Conservation (phyloP, 164 flowering plant species). For the Chloranthus sessilifolius region DNA sequence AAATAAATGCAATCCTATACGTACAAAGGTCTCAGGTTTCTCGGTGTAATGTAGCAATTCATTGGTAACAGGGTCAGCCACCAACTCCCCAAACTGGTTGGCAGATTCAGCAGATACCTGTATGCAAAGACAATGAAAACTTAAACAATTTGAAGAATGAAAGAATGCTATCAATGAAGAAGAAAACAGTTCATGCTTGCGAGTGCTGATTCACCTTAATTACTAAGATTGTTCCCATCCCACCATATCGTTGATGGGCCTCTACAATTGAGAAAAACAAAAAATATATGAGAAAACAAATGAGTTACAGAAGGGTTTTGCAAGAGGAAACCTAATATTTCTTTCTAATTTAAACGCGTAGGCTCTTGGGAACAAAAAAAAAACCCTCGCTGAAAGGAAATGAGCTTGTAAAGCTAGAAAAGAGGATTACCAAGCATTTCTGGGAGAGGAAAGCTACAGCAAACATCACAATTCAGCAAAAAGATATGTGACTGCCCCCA, state of each 20-base stretch:
- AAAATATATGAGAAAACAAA: conserved; percentile 1
- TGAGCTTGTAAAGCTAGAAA: conserved; percentile 8
- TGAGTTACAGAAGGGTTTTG: too few species aligned
- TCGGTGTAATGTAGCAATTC: conserved; percentile 94
- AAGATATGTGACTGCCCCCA: conserved; percentile 77
- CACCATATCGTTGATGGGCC: conserved; percentile 82
- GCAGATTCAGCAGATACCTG: conserved; percentile 99
- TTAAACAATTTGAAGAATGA: not conserved
- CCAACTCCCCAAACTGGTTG: conserved; percentile 86
- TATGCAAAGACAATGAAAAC: conserved; percentile 1
- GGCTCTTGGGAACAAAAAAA: too few species aligned
- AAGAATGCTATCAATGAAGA: not conserved
- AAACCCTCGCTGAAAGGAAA: too few species aligned
- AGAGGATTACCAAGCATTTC: conserved; percentile 75
- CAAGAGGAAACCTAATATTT: too few species aligned
- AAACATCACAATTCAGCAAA: conserved; percentile 92
- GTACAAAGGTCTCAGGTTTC: conserved; percentile 97
- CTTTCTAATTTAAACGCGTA: too few species aligned
- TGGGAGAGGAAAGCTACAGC: conserved; percentile 91
- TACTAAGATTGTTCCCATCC: conserved; percentile 91
- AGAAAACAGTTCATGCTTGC: not conserved
- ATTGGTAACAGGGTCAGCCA: conserved; percentile 83
- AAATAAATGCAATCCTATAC: conserved; percentile 19
- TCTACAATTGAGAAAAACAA: conserved; percentile 37
- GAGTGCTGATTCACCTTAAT: conserved; percentile 61